A percentile compares a stretch with the other conserved stretches of the same genome.
Conservation (phyloP, 2,329 filamentous ascomycete genomes). For the Aureobasidium uvarum region DNA sequence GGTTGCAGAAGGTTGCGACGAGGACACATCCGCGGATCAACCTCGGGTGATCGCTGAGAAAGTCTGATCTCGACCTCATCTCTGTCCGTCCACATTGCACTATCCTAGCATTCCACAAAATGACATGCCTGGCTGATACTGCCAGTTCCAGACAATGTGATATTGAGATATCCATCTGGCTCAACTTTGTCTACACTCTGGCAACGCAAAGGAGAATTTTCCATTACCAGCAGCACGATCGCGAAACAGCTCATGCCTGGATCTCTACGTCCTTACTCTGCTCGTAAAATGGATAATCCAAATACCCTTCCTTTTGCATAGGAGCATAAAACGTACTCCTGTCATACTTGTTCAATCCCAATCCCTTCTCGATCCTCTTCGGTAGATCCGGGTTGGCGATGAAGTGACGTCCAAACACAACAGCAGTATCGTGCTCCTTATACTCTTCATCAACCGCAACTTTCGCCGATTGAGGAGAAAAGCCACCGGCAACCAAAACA, state of each 20-base stretch:
- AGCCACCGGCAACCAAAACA: constrained; percentile 49
- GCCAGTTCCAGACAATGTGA: no score
- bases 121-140: no score
- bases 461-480: constrained; percentile 42
- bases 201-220: not conserved
- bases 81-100: no score
- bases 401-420: constrained; percentile 53
- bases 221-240: not conserved
- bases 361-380: constrained; percentile 45
- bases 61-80: no score
- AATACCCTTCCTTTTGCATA: constrained; percentile 43
- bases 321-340: constrained; percentile 48
- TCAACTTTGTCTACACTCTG: no score
- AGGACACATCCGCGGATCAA: no score
- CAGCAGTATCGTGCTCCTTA: constrained; percentile 44
- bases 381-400: constrained; percentile 52
- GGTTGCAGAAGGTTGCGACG: no score
- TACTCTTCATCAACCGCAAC: constrained; percentile 43
- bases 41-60: no score
- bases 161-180: no score
- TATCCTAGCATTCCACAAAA: no score
- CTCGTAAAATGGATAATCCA: constrained; percentile 43
- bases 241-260: not conserved
- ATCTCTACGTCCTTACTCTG: not conserved
- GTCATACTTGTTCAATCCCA: constrained; percentile 47